phyloP scores from a whole-genome alignment of 2,329 filamentous ascomycete genomes.

The Beauveria bassiana region DNA sequence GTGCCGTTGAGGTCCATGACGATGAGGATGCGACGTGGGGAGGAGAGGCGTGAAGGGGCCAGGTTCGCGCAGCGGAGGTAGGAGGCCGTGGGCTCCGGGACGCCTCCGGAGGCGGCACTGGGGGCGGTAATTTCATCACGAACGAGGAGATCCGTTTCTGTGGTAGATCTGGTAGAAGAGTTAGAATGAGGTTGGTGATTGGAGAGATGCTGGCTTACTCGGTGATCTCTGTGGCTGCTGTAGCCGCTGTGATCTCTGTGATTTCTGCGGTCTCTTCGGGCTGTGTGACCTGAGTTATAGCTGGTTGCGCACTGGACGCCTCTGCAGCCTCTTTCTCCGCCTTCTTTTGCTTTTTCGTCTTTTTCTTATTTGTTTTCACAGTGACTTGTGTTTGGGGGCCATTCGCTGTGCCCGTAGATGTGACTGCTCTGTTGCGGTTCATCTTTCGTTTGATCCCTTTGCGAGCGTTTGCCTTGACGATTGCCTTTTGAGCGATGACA shows the following conservation, averaged over 20 bases:
- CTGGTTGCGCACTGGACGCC: not conserved
- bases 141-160: not conserved
- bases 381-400: not conserved
- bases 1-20: constrained; percentile 94
- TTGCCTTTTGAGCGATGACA: not conserved
- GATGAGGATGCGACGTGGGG: constrained; percentile 62
- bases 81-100: constrained; percentile 50
- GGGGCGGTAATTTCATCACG: not conserved
- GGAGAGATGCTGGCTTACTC: too few species aligned
- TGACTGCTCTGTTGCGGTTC: not conserved
- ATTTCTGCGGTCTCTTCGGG: not conserved
- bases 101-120: constrained; percentile 41
- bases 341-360: not conserved
- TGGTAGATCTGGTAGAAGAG: too few species aligned
- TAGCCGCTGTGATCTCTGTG: not conserved
- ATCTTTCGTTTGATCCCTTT: not conserved
- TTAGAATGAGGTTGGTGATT: not conserved
- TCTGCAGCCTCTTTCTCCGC: not conserved
- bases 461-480: not conserved
- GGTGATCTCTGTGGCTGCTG: too few species aligned
- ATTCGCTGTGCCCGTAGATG: not conserved
- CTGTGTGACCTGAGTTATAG: not conserved
- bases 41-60: constrained; percentile 31
- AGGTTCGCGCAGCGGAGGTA: constrained; percentile 53
- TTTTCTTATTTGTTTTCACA: not conserved